phyloP scores from a whole-genome alignment of 73 alveolate genomes.

The Durusdinium trenchii region DNA sequence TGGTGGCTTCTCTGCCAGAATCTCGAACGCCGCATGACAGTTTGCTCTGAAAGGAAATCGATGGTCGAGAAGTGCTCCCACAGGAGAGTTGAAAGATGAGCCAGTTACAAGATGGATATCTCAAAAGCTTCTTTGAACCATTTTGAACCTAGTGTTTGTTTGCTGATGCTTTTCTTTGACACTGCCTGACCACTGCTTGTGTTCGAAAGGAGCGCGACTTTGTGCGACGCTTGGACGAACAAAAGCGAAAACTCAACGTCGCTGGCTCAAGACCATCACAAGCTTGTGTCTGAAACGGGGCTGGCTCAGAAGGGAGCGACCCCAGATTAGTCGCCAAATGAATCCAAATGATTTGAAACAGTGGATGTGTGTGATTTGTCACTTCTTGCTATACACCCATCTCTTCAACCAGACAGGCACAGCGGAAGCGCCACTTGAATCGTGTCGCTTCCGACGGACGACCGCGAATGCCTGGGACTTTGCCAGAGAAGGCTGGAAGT shows the following conservation, averaged over 20 bases:
- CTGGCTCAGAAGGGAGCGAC: too few relatives aligned
- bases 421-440: constrained; percentile 51
- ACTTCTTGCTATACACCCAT: too few relatives aligned
- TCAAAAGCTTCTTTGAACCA: neutral
- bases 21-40: too few relatives aligned
- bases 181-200: too few relatives aligned
- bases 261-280: neutral
- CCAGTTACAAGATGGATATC: too few relatives aligned
- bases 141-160: neutral
- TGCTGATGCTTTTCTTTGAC: neutral
- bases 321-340: too few relatives aligned
- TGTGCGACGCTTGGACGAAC: constrained; percentile 74
- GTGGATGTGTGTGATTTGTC: too few relatives aligned
- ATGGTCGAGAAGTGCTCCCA: constrained; percentile 71
- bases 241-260: constrained; percentile 72
- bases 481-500: constrained; percentile 47
- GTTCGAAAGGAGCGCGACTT: constrained; percentile 86
- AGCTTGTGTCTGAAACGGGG: neutral
- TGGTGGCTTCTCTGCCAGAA: neutral
- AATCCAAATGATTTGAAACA: too few relatives aligned
- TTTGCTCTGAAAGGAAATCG: constrained; percentile 29
- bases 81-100: constrained; percentile 28
- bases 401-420: constrained; percentile 48
- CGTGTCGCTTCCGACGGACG: constrained; percentile 80
- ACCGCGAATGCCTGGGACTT: constrained; percentile 5